Conservation (phyloP, 805 yeast genomes). For the Lipomyces spencermartinsiae region DNA sequence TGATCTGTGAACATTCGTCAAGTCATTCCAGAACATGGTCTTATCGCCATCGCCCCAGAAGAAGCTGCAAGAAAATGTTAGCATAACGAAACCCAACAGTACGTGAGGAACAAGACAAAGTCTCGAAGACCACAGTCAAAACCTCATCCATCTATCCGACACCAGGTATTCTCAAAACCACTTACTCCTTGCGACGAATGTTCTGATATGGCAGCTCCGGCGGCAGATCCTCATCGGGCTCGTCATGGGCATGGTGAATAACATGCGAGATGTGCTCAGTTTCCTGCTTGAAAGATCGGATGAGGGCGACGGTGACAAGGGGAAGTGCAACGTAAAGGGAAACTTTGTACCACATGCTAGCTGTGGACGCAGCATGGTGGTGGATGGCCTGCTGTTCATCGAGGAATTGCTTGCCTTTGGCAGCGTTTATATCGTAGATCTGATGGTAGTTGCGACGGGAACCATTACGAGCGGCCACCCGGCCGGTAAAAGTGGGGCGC, state of each 20-base stretch:
- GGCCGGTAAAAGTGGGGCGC: constrained; percentile 22
- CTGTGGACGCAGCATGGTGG: constrained; percentile 80
- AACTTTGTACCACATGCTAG: constrained; percentile 84
- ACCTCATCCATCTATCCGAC: not conserved
- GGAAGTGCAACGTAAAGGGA: constrained; percentile 83
- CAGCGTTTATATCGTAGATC: constrained; percentile 24
- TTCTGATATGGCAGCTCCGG: constrained; percentile 88
- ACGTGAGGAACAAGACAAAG: not conserved
- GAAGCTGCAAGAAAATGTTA: constrained; percentile 48
- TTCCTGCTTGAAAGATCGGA: constrained; percentile 83
- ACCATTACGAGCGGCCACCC: constrained; percentile 14
- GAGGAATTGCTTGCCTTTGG: constrained; percentile 32
- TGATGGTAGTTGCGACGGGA: constrained; percentile 20
- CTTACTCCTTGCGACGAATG: constrained; percentile 71
- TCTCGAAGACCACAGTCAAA: not conserved
- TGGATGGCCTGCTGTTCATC: constrained; percentile 52
- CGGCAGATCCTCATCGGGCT: constrained; percentile 93
- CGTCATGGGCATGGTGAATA: constrained; percentile 55
- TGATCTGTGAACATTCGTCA: constrained; percentile 79
- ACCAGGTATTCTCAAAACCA: not conserved
- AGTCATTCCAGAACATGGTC: constrained; percentile 95
- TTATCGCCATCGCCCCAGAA: constrained; percentile 99
- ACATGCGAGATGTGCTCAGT: constrained; percentile 87
- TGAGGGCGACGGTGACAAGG: constrained; percentile 73
- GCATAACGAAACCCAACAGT: not conserved